Base-by-base conservation (phyloP, 371 early-diverging fungal genomes). In the Mortierella sp. region DNA sequence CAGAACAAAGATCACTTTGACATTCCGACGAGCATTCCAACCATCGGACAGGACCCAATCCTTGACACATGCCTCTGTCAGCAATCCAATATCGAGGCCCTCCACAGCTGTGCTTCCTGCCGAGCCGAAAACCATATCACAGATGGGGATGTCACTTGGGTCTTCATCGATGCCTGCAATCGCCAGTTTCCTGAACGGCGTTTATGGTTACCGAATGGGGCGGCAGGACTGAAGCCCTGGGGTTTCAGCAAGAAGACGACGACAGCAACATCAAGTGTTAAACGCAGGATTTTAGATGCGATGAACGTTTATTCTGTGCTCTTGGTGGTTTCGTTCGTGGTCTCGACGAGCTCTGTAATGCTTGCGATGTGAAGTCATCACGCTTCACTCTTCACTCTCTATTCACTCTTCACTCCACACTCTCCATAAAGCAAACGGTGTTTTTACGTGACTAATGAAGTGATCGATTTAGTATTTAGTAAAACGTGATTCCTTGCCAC, bases 321-420 rank as follows among this genome's bases (percentile, higher is more conserved):
- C 27, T 48, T 69, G n/a, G 30, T 46, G 13, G 18, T 69, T 23
- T 62, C 70, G 14, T 18, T 52, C 0, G 54, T 47, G 3, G 58
- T 53, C 2, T 58, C 63, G 5, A 41, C 45, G 1, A 47, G 62
- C 43, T 61, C 63, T 6, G n/a, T 19, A 7, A 8, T 61, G 1
- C 26, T 68, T 18, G 8, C 62, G 16, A 31, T 38, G 43, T 66
- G 52, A 41, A 34, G 7, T 10, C 34, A 34, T n/a, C 34, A 34
- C 34, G 7, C 34, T 34, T 7, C 4, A 7, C 7, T 34, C 34
- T 34, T 7, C 10, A 34, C 34, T 7, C 7, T 7, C 34, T 34
- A 34, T 4, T 10, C 4, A 34, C 34, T 34, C 96, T 82, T 93
- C n/a, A n/a, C n/a, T n/a, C n/a, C n/a, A n/a, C n/a, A n/a, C n/a